A percentile compares a stretch with the other conserved stretches of the same genome.
These are phyloP conservation scores for Nadsonia commutata DNA, from an alignment of 1,139 yeast species.

Conservation along the genomic window DNA sequence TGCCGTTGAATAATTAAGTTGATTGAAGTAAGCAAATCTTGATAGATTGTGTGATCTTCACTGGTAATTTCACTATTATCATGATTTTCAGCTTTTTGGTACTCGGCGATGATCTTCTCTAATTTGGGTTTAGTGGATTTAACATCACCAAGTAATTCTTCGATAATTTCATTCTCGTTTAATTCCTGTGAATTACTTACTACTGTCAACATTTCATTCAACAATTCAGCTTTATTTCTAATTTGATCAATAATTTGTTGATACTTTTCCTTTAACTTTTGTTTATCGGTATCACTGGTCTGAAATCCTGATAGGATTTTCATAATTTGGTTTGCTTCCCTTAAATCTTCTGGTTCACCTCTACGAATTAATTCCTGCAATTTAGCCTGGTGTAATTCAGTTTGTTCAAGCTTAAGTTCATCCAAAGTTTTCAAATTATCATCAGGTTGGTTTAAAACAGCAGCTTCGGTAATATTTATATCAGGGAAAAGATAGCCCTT, in stretches of 20 bases:
- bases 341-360: slow-evolving; percentile 88
- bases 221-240: slow-evolving; percentile 71
- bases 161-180: slow-evolving; percentile 41
- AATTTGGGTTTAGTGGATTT: slow-evolving; percentile 80
- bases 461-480: slow-evolving; percentile 76
- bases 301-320: slow-evolving; percentile 91
- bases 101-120: slow-evolving; percentile 68
- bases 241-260: slow-evolving; percentile 74
- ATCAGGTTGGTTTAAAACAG: slow-evolving; percentile 87
- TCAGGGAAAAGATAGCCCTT: slow-evolving; percentile 90
- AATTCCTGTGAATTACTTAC: slow-evolving; percentile 27
- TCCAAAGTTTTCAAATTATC: slow-evolving; percentile 64
- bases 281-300: slow-evolving; percentile 29
- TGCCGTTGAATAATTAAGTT: slow-evolving; percentile 33
- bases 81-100: slow-evolving; percentile 36
- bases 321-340: slow-evolving; percentile 93
- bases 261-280: slow-evolving; percentile 71
- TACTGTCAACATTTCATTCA: slow-evolving; percentile 72
- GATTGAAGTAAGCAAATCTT: slow-evolving; percentile 53
- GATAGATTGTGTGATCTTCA: slow-evolving; percentile 61
- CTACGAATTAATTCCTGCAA: slow-evolving; percentile 88
- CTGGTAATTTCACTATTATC: slow-evolving; percentile 52
- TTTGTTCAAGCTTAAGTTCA: slow-evolving; percentile 84
- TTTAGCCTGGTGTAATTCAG: slow-evolving; percentile 84
- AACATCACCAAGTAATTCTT: slow-evolving; percentile 63